Conservation (phyloP, 1,284 basidiomycete genomes). For the Leccinum ponderosum region DNA sequence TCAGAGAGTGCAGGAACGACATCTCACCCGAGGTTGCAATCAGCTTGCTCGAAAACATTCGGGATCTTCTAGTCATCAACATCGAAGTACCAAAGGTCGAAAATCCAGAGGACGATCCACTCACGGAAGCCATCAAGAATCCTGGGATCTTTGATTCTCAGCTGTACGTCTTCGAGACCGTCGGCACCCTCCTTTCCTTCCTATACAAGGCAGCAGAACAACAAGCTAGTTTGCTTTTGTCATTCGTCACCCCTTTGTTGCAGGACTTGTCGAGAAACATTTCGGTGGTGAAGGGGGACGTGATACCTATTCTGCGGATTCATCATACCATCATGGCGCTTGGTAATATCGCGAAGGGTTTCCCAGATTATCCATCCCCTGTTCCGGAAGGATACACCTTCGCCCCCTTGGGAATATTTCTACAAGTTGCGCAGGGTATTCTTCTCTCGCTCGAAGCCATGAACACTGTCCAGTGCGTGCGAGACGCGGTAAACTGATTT, state of each 20-base stretch:
- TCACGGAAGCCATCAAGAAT: conserved; percentile 80
- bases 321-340: conserved; percentile 96
- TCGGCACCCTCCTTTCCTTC: conserved; percentile 83
- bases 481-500: conserved; percentile 79
- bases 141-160: conserved; percentile 86
- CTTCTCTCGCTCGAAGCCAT: conserved; percentile 86
- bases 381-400: conserved; percentile 67
- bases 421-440: conserved; percentile 87
- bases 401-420: conserved; percentile 82
- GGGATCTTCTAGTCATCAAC: conserved; percentile 67
- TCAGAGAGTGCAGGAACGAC: conserved; percentile 82
- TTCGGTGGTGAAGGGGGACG: conserved; percentile 57
- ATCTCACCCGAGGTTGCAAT: conserved; percentile 75
- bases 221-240: conserved; percentile 72
- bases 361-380: conserved; percentile 82
- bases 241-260: conserved; percentile 82
- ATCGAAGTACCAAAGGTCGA: conserved; percentile 69
- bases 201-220: conserved; percentile 70
- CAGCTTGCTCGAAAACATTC: conserved; percentile 74
- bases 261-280: conserved; percentile 74
- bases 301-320: conserved; percentile 81
- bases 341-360: conserved; percentile 95
- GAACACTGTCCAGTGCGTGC: conserved; percentile 85
- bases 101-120: conserved; percentile 62
- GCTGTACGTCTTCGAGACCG: conserved; percentile 93